Base-by-base conservation (phyloP, 164 flowering plant species). In the Cinnamomum chago region DNA sequence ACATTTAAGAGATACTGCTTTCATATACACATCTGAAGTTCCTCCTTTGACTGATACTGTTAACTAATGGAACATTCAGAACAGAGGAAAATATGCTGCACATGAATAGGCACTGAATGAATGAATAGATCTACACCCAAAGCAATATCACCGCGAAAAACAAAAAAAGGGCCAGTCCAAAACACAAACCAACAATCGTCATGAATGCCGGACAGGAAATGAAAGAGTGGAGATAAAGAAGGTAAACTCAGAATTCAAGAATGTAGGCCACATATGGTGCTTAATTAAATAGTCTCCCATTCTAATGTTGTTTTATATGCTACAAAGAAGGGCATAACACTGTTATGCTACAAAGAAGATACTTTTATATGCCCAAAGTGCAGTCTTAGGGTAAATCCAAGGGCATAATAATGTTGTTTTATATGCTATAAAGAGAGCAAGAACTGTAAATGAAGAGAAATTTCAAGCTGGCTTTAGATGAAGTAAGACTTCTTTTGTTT, bases 161-260 rank as follows among this genome's bases (percentile, higher is more conserved):
- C n/a, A n/a, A n/a, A n/a, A n/a, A n/a, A n/a, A n/a, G n/a, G n/a
- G n/a, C n/a, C n/a, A n/a, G n/a, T n/a, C n/a, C n/a, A n/a, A n/a
- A n/a, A n/a, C n/a, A n/a, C n/a, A n/a, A n/a, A n/a, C 86, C 90
- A 10, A 84, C 90, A 60, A 93, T 74, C 3, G 86, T 85, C 79
- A 79, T 69, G 83, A 87, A 90, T 65, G 94, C 96, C 97, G 90
- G 87, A 55, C 75, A 70, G 73, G 15, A 72, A 25, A 50, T 7
- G 25, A 25, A 66, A 47, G 65, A 58, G 47, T 30, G 27, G 7
- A 4, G 60, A 55, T 17, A 17, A 55, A 13, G 6, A 55, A 35
- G 47, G 47, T 7, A 35, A 35, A 35, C 47, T 35, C 47, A 35
- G 10, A 35, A 35, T 35, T 35, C 47, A 35, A 55, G 60, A 55